Percentiles rank a stretch among this genome's conserved stretches.
These are phyloP conservation scores for Globisporangium irregulare DNA, from an alignment of 352 stramenopile species.

Conservation along the genomic window DNA sequence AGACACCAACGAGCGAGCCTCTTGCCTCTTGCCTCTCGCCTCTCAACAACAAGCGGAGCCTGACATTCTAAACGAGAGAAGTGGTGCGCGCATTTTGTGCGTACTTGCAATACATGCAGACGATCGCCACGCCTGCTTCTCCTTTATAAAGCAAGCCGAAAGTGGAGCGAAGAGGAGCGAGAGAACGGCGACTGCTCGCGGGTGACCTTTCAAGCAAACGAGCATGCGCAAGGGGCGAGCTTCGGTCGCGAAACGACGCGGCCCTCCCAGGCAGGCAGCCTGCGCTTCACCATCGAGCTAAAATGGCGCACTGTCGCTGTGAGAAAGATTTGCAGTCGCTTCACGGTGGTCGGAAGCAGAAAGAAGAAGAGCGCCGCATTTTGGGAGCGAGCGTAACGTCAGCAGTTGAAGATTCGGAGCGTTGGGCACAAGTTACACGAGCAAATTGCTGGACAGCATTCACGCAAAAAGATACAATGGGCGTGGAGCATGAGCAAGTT, in stretches of 20 bases:
- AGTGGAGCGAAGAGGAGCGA: not conserved
- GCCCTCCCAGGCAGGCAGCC: not conserved
- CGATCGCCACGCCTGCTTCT: not conserved
- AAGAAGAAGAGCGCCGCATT: not conserved
- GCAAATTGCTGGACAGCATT: not conserved
- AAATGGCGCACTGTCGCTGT: not conserved
- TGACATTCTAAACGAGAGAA: not conserved
- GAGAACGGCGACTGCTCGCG: conserved; percentile 1
- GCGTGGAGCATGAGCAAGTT: not conserved
- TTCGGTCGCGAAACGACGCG: not conserved
- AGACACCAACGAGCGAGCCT: not conserved
- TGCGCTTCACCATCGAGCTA: not conserved
- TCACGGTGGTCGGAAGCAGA: conserved; percentile 1
- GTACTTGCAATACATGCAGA: not conserved
- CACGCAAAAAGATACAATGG: not conserved
- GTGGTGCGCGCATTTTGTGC: not conserved
- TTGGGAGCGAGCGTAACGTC: conserved; percentile 9
- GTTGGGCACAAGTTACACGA: conserved; percentile 21
- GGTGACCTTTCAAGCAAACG: not conserved
- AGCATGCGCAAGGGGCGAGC: not conserved
- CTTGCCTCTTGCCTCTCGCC: not conserved
- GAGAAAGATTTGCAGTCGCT: not conserved
- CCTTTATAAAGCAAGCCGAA: not conserved
- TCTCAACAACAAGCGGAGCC: not conserved
- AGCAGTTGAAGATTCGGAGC: conserved; percentile 16